These are phyloP conservation scores for Coemansia erecta DNA, from an alignment of 192 early-diverging fungal species.

Conservation along the genomic window DNA sequence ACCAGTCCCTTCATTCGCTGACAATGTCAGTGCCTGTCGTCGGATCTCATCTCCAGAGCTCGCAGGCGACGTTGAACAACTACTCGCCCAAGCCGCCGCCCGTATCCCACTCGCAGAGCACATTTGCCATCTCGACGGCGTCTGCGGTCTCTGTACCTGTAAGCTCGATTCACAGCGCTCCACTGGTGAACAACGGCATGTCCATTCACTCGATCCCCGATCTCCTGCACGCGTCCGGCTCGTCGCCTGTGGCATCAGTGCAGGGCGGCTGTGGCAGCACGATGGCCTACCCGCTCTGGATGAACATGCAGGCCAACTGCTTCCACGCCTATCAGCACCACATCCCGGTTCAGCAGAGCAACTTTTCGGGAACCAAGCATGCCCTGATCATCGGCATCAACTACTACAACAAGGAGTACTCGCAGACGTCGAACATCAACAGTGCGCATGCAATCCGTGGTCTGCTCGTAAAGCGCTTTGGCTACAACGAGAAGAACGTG, in stretches of 20 bases:
- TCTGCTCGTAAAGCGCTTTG: slow-evolving; percentile 58
- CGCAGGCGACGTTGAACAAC: slow-evolving; percentile 13
- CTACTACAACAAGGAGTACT: slow-evolving; percentile 54
- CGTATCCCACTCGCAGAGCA: slow-evolving; percentile 3
- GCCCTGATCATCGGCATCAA: slow-evolving; percentile 60
- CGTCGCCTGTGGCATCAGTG: neutral
- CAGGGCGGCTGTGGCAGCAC: slow-evolving; percentile 4
- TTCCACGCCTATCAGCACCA: slow-evolving; percentile 40
- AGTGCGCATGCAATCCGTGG: slow-evolving; percentile 56
- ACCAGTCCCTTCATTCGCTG: slow-evolving; percentile 7
- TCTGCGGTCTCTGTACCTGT: neutral
- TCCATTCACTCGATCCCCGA: neutral
- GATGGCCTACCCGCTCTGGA: slow-evolving; percentile 24
- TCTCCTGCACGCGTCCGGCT: neutral
- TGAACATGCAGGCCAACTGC: slow-evolving; percentile 23
- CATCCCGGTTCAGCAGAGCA: slow-evolving; percentile 31
- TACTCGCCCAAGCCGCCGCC: slow-evolving; percentile 4
- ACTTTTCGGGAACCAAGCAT: slow-evolving; percentile 41
- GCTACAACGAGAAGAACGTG: slow-evolving; percentile 59
- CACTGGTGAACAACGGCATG: neutral
- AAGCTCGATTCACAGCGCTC: slow-evolving; percentile 2
- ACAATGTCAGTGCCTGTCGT: slow-evolving; percentile 10
- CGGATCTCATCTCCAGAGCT: slow-evolving; percentile 11
- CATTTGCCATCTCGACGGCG: neutral
- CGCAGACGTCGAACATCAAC: slow-evolving; percentile 57